Evolutionary conservation across 139 green algal genomes (phyloP).

Genomic region (Closterium sp.): DNA sequence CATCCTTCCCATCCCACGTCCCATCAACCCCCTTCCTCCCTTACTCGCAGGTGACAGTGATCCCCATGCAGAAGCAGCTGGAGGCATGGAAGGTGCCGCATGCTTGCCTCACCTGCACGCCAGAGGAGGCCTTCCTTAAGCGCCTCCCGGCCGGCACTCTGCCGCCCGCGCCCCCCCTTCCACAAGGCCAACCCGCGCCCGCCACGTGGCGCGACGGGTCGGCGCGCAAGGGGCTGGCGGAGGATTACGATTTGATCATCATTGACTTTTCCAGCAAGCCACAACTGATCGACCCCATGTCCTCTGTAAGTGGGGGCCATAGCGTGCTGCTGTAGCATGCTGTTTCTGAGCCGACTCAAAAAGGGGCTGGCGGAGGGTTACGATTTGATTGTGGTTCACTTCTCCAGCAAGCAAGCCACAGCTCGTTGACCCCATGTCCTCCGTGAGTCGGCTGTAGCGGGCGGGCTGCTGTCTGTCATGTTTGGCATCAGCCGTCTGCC

Average conservation of each 20-base stretch:
- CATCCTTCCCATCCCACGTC: background rate
- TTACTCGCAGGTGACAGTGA: background rate
- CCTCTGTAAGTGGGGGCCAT: background rate
- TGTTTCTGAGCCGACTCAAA: too few relatives aligned
- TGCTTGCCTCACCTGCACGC: background rate
- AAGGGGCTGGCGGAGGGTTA: too few relatives aligned
- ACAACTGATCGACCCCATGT: background rate
- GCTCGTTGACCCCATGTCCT: too few relatives aligned
- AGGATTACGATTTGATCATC: background rate
- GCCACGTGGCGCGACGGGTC: background rate
- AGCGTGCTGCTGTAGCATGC: too few relatives aligned
- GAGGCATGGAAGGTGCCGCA: slow-evolving; percentile 1
- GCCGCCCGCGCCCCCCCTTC: background rate
- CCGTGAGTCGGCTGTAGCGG: too few relatives aligned
- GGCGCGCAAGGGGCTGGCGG: background rate
- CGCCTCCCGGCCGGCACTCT: background rate
- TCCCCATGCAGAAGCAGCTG: background rate
- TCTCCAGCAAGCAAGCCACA: too few relatives aligned
- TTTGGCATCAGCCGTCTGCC: too few relatives aligned
- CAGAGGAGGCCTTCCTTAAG: background rate
- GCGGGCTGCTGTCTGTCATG: too few relatives aligned
- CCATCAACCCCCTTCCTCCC: background rate
- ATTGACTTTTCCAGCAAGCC: background rate
- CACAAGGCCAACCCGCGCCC: background rate
- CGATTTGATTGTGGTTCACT: too few relatives aligned